A percentile compares a stretch with the other conserved stretches of the same genome.
These are phyloP conservation scores for Pelargonium australe DNA, from an alignment of 441 rosid species.

Conservation along the genomic window DNA sequence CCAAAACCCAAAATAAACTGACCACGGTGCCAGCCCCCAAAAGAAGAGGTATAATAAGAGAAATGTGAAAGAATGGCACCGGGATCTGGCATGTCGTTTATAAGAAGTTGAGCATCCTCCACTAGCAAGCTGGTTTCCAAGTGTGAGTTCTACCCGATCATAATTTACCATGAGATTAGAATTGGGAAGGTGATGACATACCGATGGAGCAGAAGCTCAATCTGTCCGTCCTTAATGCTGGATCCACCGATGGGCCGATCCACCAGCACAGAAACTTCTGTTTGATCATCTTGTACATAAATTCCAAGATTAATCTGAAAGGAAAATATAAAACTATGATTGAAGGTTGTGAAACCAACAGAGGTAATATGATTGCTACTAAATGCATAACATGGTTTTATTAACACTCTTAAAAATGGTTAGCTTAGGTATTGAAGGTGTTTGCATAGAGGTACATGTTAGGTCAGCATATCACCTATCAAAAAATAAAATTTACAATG, in stretches of 20 bases:
- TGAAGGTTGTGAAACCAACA: neutral
- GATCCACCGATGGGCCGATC: constrained; percentile 92
- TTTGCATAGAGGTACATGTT: too few species aligned
- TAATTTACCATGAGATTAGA: neutral
- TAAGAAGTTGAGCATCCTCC: too few species aligned
- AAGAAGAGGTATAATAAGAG: too few species aligned
- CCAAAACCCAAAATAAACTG: too few species aligned
- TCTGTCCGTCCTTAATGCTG: constrained; percentile 77
- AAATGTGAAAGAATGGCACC: too few species aligned
- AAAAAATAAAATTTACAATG: too few species aligned
- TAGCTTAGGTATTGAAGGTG: too few species aligned
- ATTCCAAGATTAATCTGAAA: constrained; percentile 87
- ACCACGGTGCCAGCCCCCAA: too few species aligned
- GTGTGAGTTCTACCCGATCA: neutral
- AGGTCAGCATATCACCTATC: too few species aligned
- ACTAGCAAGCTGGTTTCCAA: neutral
- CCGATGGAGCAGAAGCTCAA: constrained; percentile 98
- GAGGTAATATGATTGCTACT: neutral
- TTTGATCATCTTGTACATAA: constrained; percentile 57
- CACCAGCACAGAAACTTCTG: constrained; percentile 82
- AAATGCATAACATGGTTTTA: too few species aligned
- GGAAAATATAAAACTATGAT: constrained; percentile 12
- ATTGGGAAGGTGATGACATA: constrained; percentile 18
- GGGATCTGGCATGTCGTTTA: too few species aligned
- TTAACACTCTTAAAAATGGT: too few species aligned